phyloP scores from a whole-genome alignment of 75 land plant species.

The Sequoia sempervirens region DNA sequence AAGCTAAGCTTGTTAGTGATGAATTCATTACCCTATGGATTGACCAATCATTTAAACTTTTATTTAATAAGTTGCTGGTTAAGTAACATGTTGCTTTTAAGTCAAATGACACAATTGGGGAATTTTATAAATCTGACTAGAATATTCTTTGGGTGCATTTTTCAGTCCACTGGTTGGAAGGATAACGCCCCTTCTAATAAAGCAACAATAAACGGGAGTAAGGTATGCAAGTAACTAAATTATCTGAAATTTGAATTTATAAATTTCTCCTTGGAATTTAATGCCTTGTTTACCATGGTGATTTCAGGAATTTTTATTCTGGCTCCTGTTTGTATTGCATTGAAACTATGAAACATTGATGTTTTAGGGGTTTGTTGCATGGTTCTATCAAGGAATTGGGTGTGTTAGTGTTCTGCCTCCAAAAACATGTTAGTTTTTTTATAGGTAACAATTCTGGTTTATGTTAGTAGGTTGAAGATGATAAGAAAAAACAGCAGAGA shows the following conservation, averaged over 20 bases:
- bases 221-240: constrained; percentile 2
- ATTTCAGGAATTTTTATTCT: neutral
- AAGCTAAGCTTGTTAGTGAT: constrained; percentile 69
- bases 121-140: neutral
- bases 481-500: constrained; percentile 47
- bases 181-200: neutral
- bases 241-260: neutral
- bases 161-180: neutral
- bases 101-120: neutral
- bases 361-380: neutral
- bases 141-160: constrained; percentile 2
- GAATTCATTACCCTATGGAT: neutral
- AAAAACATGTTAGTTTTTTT: neutral
- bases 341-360: neutral
- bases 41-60: neutral
- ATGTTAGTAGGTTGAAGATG: constrained; percentile 29
- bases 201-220: neutral
- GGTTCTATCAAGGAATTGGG: neutral
- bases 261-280: neutral
- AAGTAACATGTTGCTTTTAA: neutral
- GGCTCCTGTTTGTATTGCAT: neutral
- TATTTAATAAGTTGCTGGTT: neutral
- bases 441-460: neutral
- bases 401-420: neutral
- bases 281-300: neutral